A percentile compares a stretch with the other conserved stretches of the same genome.
Evolutionary conservation across 441 rosid genomes (phyloP).

Genomic region (Erodium texanum): DNA sequence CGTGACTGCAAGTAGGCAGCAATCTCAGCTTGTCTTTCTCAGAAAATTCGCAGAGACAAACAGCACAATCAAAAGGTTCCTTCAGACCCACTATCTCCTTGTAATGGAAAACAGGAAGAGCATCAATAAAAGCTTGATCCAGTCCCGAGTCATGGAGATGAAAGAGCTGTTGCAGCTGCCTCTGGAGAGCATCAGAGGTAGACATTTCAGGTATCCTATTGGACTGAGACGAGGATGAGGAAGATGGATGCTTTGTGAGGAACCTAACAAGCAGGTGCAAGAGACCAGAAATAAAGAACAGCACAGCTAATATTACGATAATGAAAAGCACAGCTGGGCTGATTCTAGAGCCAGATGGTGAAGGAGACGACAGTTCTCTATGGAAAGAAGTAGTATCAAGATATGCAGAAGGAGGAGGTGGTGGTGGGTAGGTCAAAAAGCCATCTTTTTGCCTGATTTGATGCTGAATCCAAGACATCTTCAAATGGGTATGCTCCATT

Average conservation of each 20-base stretch:
- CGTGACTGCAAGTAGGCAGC: conserved; percentile 11
- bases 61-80: conserved; percentile 11
- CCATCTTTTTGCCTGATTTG: background rate
- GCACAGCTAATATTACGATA: background rate
- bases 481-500: background rate
- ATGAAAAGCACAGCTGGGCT: background rate
- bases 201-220: background rate
- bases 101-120: conserved; percentile 6
- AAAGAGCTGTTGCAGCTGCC: background rate
- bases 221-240: background rate
- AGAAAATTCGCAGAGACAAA: conserved; percentile 11
- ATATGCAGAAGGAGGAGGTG: background rate
- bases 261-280: background rate
- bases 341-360: background rate
- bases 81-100: background rate
- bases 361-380: background rate
- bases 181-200: background rate
- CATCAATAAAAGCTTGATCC: conserved; percentile 4
- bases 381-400: background rate
- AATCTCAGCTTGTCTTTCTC: conserved; percentile 7
- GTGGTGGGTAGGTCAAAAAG: background rate
- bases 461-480: background rate
- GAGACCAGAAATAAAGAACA: background rate
- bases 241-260: background rate
- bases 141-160: background rate